Evolutionary conservation across 495 filamentous ascomycete species (phyloP), one percentile per base, ranked within the genome.

Genomic region (Daldinia loculata): DNA sequence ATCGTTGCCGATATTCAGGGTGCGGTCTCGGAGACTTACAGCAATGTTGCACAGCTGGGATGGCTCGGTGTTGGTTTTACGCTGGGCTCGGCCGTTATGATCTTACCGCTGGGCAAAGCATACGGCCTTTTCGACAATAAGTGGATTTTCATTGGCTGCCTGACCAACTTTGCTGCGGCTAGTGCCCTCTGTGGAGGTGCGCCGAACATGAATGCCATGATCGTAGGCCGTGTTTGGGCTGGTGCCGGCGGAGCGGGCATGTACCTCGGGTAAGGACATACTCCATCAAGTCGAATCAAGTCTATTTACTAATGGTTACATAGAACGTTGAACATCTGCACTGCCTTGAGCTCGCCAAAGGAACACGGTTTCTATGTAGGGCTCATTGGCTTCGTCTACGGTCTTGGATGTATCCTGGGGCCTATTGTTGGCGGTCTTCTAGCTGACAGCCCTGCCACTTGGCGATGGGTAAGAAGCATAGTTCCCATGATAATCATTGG

Each of bases 171-270:
- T 70, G 78, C 84, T 53, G 75, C 74, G 29, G 87, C 83, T 1
- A 82, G 79, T 7, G 85, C 86, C 11, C n/a, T 90, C 4, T 90
- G 88, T 65, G 88, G 86, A 19, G 83, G 78, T 0, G 85, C 88
- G 9, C 85, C 81, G 0, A 78, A 43, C 11, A 85, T 87, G 75
- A 80, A 84, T 56, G 80, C 81, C n/a, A 58, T 89, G 24, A 86
- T 89, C 67, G 61, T 85, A 14, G 88, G 86, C 0, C 79, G 88
- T 32, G 85, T 80, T 17, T 41, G 17, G 43, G 43, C 43, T 24
- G 43, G 17, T 4, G 43, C 43, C 24, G 43, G 17, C 7, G 43
- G 43, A 48, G 43, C 43, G 17, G 43, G 17, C 43, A 41, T 41
- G 39, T 41, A 41, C 2, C 43, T 48, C 0, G n/a, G n/a, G 43